phyloP scores from a whole-genome alignment of 2,329 filamentous ascomycete species.

The Calonectria honghensis region DNA sequence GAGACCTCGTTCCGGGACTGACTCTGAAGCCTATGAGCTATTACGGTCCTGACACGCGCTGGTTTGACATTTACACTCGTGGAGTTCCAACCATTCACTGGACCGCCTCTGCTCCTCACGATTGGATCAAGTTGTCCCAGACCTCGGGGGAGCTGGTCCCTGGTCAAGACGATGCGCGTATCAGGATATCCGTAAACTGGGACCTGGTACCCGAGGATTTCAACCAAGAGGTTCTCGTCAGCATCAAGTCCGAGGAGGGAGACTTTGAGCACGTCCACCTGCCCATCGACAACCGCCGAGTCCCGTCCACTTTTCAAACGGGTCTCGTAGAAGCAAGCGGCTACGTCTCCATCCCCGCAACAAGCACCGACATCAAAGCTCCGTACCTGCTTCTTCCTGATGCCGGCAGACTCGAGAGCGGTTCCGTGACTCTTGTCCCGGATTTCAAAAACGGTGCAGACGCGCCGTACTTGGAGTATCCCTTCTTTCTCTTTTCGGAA shows the following conservation, averaged over 20 bases:
- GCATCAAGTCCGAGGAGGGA: slow-evolving; percentile 59
- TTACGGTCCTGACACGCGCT: slow-evolving; percentile 73
- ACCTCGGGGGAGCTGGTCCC: slow-evolving; percentile 69
- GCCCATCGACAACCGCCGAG: slow-evolving; percentile 69
- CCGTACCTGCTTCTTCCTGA: slow-evolving; percentile 44
- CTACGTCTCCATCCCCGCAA: slow-evolving; percentile 60
- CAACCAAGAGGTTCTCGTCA: slow-evolving; percentile 50
- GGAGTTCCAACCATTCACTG: slow-evolving; percentile 73
- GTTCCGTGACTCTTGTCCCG: slow-evolving; percentile 38
- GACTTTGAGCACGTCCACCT: slow-evolving; percentile 70
- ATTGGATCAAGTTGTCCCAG: slow-evolving; percentile 72
- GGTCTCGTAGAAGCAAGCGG: slow-evolving; percentile 78
- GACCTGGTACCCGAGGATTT: slow-evolving; percentile 63
- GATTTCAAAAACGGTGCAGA: accelerated
- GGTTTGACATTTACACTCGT: slow-evolving; percentile 78
- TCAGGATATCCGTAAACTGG: slow-evolving; percentile 51
- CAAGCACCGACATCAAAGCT: background rate
- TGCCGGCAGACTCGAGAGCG: slow-evolving; percentile 39
- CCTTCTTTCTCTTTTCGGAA: slow-evolving; percentile 42
- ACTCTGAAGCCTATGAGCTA: slow-evolving; percentile 74
- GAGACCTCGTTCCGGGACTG: slow-evolving; percentile 74
- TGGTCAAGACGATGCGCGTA: slow-evolving; percentile 48
- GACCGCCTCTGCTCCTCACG: slow-evolving; percentile 66
- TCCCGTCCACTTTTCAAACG: slow-evolving; percentile 68
- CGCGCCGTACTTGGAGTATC: slow-evolving; percentile 22